These are phyloP conservation scores for Vaccinium corymbosum DNA, from an alignment of 148 eudicot species.

Conservation along the genomic window DNA sequence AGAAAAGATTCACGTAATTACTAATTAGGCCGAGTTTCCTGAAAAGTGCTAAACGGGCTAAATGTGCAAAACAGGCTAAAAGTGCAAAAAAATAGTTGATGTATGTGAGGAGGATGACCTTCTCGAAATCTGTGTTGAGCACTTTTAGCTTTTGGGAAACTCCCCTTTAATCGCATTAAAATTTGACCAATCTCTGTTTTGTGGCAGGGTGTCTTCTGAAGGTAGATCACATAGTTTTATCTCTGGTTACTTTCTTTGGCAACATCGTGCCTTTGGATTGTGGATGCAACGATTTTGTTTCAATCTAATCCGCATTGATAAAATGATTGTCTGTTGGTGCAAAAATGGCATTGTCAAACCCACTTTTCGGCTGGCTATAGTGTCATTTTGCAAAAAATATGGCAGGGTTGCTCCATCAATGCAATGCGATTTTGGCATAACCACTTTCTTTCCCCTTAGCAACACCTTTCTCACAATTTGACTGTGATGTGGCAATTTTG, in stretches of 20 bases:
- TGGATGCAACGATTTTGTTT: not conserved
- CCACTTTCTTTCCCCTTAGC: not conserved
- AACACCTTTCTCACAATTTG: conserved; percentile 1
- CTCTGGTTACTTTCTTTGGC: not conserved
- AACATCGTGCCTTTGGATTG: not conserved
- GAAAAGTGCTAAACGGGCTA: no score
- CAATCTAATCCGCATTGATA: not conserved
- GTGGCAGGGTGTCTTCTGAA: not conserved
- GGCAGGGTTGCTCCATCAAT: not conserved
- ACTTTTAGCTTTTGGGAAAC: no score
- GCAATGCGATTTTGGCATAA: not conserved
- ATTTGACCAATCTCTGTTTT: not conserved
- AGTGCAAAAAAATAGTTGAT: no score
- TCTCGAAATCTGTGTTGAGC: no score
- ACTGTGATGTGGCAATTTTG: not conserved
- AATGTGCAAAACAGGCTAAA: no score
- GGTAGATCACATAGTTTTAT: not conserved
- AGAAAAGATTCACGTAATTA: not conserved
- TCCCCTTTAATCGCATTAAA: not conserved
- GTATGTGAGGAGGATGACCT: no score
- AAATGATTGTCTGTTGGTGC: not conserved
- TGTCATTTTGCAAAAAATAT: not conserved
- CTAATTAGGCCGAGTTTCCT: no score
- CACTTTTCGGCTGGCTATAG: not conserved
- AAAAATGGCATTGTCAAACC: not conserved